A percentile compares a stretch with the other conserved stretches of the same genome.
phyloP scores from a whole-genome alignment of 345 rosid genomes.

The Aurinia saxatilis region DNA sequence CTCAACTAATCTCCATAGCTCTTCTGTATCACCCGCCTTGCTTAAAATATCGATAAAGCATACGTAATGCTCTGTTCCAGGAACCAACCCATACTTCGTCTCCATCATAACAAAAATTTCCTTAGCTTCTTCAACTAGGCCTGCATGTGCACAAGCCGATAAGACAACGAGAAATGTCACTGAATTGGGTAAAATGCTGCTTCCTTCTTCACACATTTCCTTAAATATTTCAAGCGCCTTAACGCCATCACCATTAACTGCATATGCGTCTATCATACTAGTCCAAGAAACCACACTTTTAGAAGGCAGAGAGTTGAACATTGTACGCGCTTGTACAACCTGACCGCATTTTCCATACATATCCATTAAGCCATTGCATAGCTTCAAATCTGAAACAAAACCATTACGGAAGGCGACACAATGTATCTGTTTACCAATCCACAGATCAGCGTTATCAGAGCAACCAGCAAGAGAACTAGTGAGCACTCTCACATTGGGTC shows the following conservation, averaged over 20 bases:
- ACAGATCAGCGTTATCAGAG: conserved; percentile 53
- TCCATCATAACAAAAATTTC: conserved; percentile 42
- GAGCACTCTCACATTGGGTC: conserved; percentile 52
- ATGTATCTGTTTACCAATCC: conserved; percentile 72
- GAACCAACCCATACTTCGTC: conserved; percentile 35
- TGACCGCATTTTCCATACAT: conserved; percentile 76
- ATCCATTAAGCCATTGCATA: conserved; percentile 69
- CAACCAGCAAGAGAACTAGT: conserved; percentile 65
- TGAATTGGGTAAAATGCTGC: conserved; percentile 44
- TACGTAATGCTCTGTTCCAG: conserved; percentile 54
- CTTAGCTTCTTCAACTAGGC: conserved; percentile 54
- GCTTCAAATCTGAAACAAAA: conserved; percentile 44
- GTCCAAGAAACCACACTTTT: conserved; percentile 76
- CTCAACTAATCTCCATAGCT: conserved; percentile 45
- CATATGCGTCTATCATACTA: conserved; percentile 68
- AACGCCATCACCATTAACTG: conserved; percentile 53
- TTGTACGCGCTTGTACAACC: conserved; percentile 30
- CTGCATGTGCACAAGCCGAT: conserved; percentile 81
- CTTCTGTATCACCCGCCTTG: conserved; percentile 52
- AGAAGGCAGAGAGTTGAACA: conserved; percentile 36
- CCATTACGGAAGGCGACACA: conserved; percentile 44
- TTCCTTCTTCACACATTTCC: conserved; percentile 41
- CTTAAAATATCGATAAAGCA: conserved; percentile 62
- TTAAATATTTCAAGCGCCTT: conserved; percentile 52
- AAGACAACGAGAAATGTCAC: conserved; percentile 71